phyloP scores from a whole-genome alignment of 2,329 filamentous ascomycete species.

The Aspergillus versicolor region DNA sequence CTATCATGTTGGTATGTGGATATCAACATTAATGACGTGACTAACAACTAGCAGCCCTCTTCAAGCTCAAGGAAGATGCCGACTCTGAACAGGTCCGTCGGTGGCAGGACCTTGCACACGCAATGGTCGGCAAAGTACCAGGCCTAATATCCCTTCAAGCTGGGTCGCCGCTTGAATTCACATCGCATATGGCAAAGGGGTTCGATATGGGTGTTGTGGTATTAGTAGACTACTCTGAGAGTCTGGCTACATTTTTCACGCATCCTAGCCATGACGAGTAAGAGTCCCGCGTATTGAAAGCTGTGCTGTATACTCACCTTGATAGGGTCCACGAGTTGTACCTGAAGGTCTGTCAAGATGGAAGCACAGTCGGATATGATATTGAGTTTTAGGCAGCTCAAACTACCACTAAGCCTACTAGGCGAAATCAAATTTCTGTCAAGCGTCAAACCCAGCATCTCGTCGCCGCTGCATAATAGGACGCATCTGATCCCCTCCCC shows the following conservation, averaged over 20 bases:
- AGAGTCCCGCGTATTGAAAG: neutral
- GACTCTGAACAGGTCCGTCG: neutral
- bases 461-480: conserved; percentile 2
- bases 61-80: neutral
- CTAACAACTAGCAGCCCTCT: neutral
- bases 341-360: neutral
- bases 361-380: neutral
- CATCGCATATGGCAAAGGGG: neutral
- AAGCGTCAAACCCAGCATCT: neutral
- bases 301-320: neutral
- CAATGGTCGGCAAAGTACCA: neutral
- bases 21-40: neutral
- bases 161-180: neutral
- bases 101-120: neutral
- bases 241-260: neutral
- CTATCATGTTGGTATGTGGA: neutral
- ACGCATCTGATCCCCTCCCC: neutral
- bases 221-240: neutral
- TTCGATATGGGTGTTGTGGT: conserved; percentile 2
- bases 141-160: neutral
- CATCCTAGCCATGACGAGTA: conserved; percentile 1
- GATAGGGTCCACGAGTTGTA: neutral
- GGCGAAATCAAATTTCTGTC: too few relatives aligned
- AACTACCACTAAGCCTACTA: neutral
- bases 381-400: neutral